These are phyloP conservation scores for Capronia epimyces DNA, from an alignment of 2,329 filamentous ascomycete species.

Conservation along the genomic window DNA sequence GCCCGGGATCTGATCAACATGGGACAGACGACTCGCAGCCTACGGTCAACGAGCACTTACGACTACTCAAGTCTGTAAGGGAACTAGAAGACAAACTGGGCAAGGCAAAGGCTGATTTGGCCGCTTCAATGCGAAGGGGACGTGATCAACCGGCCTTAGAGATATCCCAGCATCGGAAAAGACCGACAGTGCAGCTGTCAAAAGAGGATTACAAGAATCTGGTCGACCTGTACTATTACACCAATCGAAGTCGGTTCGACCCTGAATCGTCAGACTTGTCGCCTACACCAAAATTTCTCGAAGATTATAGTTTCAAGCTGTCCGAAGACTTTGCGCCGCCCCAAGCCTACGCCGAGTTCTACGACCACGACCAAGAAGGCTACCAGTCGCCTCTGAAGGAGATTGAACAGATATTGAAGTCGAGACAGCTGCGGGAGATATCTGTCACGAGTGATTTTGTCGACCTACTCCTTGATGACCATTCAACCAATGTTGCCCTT, in stretches of 20 bases:
- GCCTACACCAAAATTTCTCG: conserved; percentile 25
- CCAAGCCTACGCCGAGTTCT: conserved; percentile 20
- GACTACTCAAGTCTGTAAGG: conserved; percentile 25
- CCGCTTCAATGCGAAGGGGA: conserved; percentile 7
- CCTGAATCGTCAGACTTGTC: conserved; percentile 28
- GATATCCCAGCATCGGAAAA: neutral
- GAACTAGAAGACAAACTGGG: conserved; percentile 28
- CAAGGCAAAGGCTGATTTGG: conserved; percentile 23
- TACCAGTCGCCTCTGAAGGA: conserved; percentile 30
- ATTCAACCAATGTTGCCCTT: conserved; percentile 45
- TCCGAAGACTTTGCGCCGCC: conserved; percentile 27
- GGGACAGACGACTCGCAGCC: conserved; percentile 26
- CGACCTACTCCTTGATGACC: conserved; percentile 41
- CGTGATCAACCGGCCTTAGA: neutral
- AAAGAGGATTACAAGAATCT: conserved; percentile 45
- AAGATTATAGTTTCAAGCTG: conserved; percentile 28
- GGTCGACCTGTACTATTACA: conserved; percentile 44
- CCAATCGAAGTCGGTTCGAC: conserved; percentile 28
- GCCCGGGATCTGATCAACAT: conserved; percentile 36
- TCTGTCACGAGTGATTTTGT: conserved; percentile 31
- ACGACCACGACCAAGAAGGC: conserved; percentile 18
- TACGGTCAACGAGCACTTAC: conserved; percentile 21
- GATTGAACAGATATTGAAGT: conserved; percentile 35
- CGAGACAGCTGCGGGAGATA: conserved; percentile 27
- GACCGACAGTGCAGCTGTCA: conserved; percentile 31